phyloP scores from a whole-genome alignment of 2,329 filamentous ascomycete species.

The Aspergillus transmontanensis region DNA sequence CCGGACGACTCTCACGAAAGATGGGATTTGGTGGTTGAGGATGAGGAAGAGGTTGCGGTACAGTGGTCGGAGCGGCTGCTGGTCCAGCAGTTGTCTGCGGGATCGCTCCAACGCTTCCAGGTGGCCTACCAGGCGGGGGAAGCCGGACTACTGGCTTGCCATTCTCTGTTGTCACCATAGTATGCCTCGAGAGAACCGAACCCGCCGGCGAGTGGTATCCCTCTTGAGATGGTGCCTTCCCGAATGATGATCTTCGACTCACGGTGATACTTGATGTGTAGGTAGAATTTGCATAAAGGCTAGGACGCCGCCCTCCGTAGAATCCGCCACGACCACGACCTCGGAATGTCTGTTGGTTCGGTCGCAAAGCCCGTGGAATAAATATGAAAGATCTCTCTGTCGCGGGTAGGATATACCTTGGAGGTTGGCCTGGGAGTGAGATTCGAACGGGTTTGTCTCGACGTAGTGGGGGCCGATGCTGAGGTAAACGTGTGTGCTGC shows the following conservation, averaged over 20 bases:
- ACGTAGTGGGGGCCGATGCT: conserved; percentile 89
- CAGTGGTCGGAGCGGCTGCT: conserved; percentile 19
- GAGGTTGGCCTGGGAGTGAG: conserved; percentile 76
- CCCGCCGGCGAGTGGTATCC: conserved; percentile 78
- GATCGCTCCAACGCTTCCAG: conserved; percentile 21
- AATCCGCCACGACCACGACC: conserved; percentile 69
- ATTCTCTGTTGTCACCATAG: conserved; percentile 61
- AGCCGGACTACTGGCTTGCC: conserved; percentile 78
- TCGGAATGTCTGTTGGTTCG: conserved; percentile 80
- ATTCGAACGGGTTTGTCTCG: conserved; percentile 96
- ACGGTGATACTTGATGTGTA: conserved; percentile 88
- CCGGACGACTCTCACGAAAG: conserved; percentile 62
- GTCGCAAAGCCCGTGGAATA: conserved; percentile 88
- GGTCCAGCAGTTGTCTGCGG: conserved; percentile 24
- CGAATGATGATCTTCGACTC: conserved; percentile 81
- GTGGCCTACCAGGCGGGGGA: conserved; percentile 61
- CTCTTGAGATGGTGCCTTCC: conserved; percentile 69
- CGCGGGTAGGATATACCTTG: conserved; percentile 89
- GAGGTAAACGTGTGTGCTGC: conserved; percentile 90
- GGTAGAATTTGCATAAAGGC: conserved; percentile 71
- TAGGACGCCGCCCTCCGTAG: conserved; percentile 71
- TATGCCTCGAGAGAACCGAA: conserved; percentile 71
- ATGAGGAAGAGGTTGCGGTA: conserved; percentile 37
- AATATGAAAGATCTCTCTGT: conserved; percentile 94
- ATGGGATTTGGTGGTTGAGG: conserved; percentile 57